Percentiles rank a stretch among this genome's conserved stretches.
Evolutionary conservation across 169 alveolate genomes (phyloP).

Genomic region (Plasmodium malariae): DNA sequence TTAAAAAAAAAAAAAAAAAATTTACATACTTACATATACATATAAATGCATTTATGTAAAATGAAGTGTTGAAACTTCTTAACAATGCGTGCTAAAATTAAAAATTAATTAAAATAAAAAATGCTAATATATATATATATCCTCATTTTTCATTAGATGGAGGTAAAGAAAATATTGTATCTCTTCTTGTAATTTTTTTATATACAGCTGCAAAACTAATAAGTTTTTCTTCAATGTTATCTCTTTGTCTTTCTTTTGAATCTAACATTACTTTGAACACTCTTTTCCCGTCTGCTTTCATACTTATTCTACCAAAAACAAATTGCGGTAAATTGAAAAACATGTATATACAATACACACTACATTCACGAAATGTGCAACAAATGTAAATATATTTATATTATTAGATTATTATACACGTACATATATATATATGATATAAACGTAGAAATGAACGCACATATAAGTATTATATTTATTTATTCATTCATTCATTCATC

Average conservation of each 20-base stretch:
- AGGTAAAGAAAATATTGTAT: conserved; percentile 91
- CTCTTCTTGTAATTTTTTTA: conserved; percentile 95
- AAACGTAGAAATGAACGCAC: not conserved
- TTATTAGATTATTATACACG: not conserved
- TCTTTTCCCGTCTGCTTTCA: conserved; percentile 95
- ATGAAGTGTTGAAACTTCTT: not conserved
- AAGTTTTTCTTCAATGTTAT: conserved; percentile 94
- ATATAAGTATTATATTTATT: not conserved
- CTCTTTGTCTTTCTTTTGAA: conserved; percentile 96
- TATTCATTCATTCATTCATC: not conserved
- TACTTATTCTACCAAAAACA: conserved; percentile 88
- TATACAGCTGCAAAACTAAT: conserved; percentile 96
- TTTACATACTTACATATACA: conserved; percentile 5
- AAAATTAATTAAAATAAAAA: conserved; percentile 30
- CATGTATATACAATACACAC: not conserved
- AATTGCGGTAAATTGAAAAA: not conserved
- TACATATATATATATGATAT: conserved; percentile 4
- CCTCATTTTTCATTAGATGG: conserved; percentile 75
- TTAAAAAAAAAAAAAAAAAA: conserved; percentile 27
- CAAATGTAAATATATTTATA: no score
- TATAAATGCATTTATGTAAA: conserved; percentile 7
- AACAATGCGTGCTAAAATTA: conserved; percentile 18
- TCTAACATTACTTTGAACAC: conserved; percentile 94
- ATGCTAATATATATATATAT: conserved; percentile 10
- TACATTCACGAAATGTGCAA: not conserved